A percentile compares a stretch with the other conserved stretches of the same genome.
These are phyloP conservation scores for Yamadazyma triangularis DNA, from an alignment of 1,139 yeast species.

Conservation along the genomic window DNA sequence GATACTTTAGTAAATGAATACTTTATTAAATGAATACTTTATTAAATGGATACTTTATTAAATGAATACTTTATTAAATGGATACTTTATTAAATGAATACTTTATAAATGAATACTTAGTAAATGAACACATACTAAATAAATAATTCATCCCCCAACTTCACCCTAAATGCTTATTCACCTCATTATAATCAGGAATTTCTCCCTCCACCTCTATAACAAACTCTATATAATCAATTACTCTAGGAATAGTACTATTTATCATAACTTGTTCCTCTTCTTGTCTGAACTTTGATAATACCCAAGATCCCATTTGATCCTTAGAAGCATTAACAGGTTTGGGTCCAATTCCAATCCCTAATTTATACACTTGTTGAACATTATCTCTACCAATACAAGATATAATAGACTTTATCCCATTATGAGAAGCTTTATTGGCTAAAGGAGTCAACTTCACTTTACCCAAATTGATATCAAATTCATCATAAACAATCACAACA, in stretches of 20 bases:
- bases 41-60: too few species aligned
- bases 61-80: too few species aligned
- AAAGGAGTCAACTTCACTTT: slow-evolving; percentile 23
- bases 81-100: slow-evolving; percentile 2
- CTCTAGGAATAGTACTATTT: slow-evolving; percentile 12
- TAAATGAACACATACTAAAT: too few species aligned
- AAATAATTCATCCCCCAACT: too few species aligned
- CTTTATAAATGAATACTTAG: too few species aligned
- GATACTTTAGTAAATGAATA: too few species aligned
- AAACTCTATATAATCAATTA: slow-evolving; percentile 16
- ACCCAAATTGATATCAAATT: slow-evolving; percentile 32
- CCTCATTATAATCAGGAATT: slow-evolving; percentile 17
- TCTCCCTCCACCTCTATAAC: slow-evolving; percentile 16
- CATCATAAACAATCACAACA: slow-evolving; percentile 34
- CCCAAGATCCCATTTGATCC: slow-evolving; percentile 40
- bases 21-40: too few species aligned
- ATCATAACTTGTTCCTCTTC: slow-evolving; percentile 17
- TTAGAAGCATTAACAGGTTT: slow-evolving; percentile 32
- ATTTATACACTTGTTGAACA: slow-evolving; percentile 16
- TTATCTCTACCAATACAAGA: background rate
- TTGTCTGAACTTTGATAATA: slow-evolving; percentile 24
- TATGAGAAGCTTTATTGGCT: slow-evolving; percentile 38
- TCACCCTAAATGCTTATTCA: slow-evolving; percentile 16
- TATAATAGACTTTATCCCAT: slow-evolving; percentile 30
- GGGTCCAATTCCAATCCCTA: slow-evolving; percentile 45